Evolutionary conservation across 2,329 filamentous ascomycete species (phyloP).

Genomic region (Nigrograna mackinnonii): DNA sequence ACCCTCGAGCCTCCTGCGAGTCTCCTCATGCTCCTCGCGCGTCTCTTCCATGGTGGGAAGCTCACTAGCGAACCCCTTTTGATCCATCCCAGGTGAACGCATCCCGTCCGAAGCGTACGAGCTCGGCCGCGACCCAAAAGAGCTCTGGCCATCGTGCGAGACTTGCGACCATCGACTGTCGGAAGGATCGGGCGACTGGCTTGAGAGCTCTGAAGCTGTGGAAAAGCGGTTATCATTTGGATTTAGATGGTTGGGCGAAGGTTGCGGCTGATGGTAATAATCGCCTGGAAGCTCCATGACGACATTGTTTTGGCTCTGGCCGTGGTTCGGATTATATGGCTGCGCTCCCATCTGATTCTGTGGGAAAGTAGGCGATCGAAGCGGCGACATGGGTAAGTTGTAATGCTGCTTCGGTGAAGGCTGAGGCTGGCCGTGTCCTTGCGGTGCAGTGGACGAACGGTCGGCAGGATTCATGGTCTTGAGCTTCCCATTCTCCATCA

Average conservation of each 20-base stretch:
- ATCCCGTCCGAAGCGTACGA: conserved; percentile 41
- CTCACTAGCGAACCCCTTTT: conserved; percentile 36
- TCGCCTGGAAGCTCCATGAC: conserved; percentile 50
- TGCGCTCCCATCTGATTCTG: conserved; percentile 14
- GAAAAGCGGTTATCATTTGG: conserved; percentile 27
- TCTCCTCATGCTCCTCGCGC: conserved; percentile 32
- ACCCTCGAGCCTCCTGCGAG: conserved; percentile 20
- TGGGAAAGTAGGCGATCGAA: conserved; percentile 22
- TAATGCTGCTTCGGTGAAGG: conserved; percentile 27
- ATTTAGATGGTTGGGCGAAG: conserved; percentile 28
- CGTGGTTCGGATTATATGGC: conserved; percentile 18
- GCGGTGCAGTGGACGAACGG: conserved; percentile 14
- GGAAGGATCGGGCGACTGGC: conserved; percentile 27
- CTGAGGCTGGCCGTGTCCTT: conserved; percentile 19
- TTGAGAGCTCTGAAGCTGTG: conserved; percentile 21
- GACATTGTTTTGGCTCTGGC: conserved; percentile 28
- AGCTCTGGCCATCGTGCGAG: conserved; percentile 29
- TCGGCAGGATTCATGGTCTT: conserved; percentile 60
- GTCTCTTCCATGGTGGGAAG: conserved; percentile 41
- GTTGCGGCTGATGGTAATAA: conserved; percentile 40
- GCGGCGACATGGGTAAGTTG: conserved; percentile 30
- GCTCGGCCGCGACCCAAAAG: conserved; percentile 32
- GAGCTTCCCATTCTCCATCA: conserved; percentile 68
- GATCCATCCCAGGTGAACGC: conserved; percentile 36
- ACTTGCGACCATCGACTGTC: conserved; percentile 36